These are phyloP conservation scores for Crataegus laevigata DNA, from an alignment of 306 rosid species.

Conservation along the genomic window DNA sequence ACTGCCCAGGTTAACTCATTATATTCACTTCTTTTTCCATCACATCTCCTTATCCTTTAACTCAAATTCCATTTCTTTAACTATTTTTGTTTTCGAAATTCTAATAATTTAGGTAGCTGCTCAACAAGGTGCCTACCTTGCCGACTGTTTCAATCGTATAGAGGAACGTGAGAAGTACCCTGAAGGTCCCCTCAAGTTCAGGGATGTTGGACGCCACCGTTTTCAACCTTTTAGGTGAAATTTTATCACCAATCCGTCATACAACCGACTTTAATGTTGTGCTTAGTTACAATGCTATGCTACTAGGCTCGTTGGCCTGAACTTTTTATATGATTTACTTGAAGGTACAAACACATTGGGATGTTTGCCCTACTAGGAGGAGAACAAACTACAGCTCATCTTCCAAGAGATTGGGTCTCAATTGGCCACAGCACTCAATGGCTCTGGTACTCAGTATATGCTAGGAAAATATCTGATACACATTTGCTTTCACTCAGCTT, in stretches of 20 bases:
- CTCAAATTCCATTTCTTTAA: too few relatives aligned
- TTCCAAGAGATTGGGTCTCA: conserved; percentile 89
- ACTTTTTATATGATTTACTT: background rate
- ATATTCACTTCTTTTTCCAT: background rate
- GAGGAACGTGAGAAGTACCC: conserved; percentile 35
- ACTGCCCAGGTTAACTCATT: conserved; percentile 59
- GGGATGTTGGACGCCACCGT: conserved; percentile 51
- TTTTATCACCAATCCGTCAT: background rate
- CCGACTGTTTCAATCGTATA: conserved; percentile 44
- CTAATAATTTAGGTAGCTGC: conserved; percentile 61
- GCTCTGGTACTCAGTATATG: conserved; percentile 84
- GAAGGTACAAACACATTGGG: conserved; percentile 78
- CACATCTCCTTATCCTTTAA: background rate
- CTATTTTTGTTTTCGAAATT: background rate
- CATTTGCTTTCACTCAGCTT: background rate
- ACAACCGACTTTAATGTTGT: too few relatives aligned
- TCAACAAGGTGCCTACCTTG: conserved; percentile 73
- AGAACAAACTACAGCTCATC: conserved; percentile 75
- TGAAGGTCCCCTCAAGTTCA: conserved; percentile 73
- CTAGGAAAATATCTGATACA: conserved; percentile 35
- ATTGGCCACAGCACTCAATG: conserved; percentile 69
- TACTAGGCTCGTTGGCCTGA: background rate
- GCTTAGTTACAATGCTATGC: too few relatives aligned
- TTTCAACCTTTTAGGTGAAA: conserved; percentile 64
- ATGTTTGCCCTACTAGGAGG: conserved; percentile 93